Evolutionary conservation across 129 eudicot species (phyloP).

Genomic region (Heracleum sosnowskyi): DNA sequence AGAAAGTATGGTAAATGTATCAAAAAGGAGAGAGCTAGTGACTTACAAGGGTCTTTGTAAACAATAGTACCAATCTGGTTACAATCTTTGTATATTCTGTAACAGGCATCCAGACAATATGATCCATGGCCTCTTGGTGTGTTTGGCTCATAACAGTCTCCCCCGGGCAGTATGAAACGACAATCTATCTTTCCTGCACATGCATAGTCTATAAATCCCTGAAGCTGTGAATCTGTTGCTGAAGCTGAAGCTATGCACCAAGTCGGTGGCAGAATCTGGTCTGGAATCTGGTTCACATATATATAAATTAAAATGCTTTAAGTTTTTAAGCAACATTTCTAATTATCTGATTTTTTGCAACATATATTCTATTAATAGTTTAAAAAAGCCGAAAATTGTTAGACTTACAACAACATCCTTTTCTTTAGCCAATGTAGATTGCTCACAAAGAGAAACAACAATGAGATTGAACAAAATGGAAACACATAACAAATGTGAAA

Average conservation of each 20-base stretch:
- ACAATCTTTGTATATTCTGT: background rate
- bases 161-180: background rate
- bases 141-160: background rate
- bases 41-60: conserved; percentile 1
- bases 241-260: background rate
- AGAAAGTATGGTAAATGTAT: background rate
- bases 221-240: background rate
- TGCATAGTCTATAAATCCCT: background rate
- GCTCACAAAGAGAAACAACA: background rate
- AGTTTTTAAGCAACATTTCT: no score
- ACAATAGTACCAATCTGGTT: background rate
- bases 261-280: background rate
- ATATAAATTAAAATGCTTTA: no score
- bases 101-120: background rate
- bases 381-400: no score
- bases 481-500: no score
- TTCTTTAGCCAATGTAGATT: background rate
- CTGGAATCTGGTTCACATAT: background rate
- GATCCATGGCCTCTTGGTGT: background rate
- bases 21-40: background rate
- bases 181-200: background rate
- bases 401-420: background rate
- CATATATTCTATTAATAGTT: no score
- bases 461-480: no score
- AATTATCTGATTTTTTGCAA: no score